Evolutionary conservation across 2,329 filamentous ascomycete genomes (phyloP).

Genomic region (Sphaerulina musiva): DNA sequence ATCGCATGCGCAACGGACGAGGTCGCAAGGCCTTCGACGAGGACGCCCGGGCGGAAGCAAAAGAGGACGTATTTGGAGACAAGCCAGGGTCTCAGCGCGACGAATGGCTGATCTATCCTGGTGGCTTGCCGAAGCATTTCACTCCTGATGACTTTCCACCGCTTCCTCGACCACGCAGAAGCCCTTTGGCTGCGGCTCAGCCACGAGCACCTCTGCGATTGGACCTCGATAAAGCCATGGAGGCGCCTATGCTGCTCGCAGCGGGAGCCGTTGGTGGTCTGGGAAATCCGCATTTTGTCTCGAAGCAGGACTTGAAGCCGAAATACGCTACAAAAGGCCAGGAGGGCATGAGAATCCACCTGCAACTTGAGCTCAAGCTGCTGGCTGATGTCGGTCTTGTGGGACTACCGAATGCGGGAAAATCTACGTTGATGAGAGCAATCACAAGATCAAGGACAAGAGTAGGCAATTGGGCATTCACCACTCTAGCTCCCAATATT

Average conservation of each 20-base stretch:
- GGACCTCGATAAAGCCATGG: constrained; percentile 61
- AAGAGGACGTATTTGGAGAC: not conserved
- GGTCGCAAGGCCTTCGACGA: constrained; percentile 36
- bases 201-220: constrained; percentile 62
- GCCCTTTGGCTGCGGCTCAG: constrained; percentile 58
- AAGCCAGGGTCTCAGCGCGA: constrained; percentile 36
- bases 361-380: constrained; percentile 89
- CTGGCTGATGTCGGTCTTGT: constrained; percentile 93
- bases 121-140: constrained; percentile 65
- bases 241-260: constrained; percentile 75
- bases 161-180: constrained; percentile 51
- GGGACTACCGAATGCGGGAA: constrained; percentile 90
- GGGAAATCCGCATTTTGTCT: constrained; percentile 88
- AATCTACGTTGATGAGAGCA: constrained; percentile 82
- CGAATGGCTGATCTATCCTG: constrained; percentile 84
- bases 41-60: constrained; percentile 30
- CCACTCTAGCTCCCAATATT: constrained; percentile 88
- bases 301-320: constrained; percentile 65
- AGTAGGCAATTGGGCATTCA: constrained; percentile 94
- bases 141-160: constrained; percentile 53
- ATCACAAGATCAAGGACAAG: constrained; percentile 83
- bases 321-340: constrained; percentile 87
- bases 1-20: constrained; percentile 30
- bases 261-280: constrained; percentile 83
- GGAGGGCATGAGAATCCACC: constrained; percentile 64